Conservation (phyloP, 768 basidiomycete species). For the Podaxis sp. region DNA sequence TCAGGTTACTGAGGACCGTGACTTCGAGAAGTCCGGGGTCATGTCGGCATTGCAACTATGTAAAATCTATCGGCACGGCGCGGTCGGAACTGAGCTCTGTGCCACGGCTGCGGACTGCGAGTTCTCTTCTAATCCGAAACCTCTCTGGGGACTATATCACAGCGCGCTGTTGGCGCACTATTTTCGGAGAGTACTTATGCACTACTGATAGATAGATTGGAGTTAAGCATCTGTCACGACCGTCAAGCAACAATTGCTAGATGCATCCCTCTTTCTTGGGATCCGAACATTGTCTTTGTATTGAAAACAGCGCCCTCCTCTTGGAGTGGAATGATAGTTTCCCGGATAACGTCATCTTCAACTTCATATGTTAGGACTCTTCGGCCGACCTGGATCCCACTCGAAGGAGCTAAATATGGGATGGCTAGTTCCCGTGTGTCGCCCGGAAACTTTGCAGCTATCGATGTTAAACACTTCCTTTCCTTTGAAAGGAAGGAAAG, state of each 20-base stretch:
- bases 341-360: slow-evolving; percentile 6
- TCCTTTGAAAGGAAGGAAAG: neutral
- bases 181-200: neutral
- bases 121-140: neutral
- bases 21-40: neutral
- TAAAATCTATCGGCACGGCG: neutral
- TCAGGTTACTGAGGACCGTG: neutral
- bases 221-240: neutral
- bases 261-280: neutral
- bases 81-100: neutral
- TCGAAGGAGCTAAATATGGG: neutral
- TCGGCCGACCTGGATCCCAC: neutral
- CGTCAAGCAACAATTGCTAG: neutral
- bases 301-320: neutral
- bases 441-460: neutral
- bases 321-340: slow-evolving; percentile 8
- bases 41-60: neutral
- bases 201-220: neutral
- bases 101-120: neutral
- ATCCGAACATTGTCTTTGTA: neutral
- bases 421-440: neutral
- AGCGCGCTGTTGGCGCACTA: neutral
- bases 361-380: neutral
- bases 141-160: neutral
- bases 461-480: neutral